Base-by-base conservation (phyloP, 495 filamentous ascomycete genomes). In the Filosporella fistucella region DNA sequence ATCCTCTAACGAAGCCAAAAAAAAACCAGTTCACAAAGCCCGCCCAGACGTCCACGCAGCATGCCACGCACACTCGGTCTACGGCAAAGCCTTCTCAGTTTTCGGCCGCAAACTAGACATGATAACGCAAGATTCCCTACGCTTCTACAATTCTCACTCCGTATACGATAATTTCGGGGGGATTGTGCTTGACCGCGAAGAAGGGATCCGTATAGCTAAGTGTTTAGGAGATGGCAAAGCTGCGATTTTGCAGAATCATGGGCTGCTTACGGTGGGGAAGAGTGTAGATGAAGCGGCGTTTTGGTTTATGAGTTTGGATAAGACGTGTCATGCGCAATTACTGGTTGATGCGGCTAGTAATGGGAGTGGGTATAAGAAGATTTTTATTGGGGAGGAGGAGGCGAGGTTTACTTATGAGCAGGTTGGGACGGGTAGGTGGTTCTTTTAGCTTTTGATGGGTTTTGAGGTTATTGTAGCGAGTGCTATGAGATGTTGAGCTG, bases 241-340 rank as follows among this genome's bases (percentile, higher is more conserved):
- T 24, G 77, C 72, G 8, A 83, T 86, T 35, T 59, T 86, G 11
- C 80, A 84, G 63, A 86, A 86, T 51, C 82, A 86, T 59, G 82
- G 81, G 0, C 64, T 86, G 20, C 58, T 85, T 12, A 85, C 82
- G 14, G 78, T 82, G 1, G 81, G 82, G 4, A 64, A 67, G 10
- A 82, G 73, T 9, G 77, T 86, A 12, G 82, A 85, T 47, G 81
- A 81, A 51, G 82, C 81, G 0, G 82, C 80, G 1, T 84, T 82
- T 53, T 81, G 82, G 67, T 85, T 84, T 52, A 68, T 79, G 17
- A 80, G 76, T 52, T 63, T 86, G 18, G 82, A 86, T 45, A 72
- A 79, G 53, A 77, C 77, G 20, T 86, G 81, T 50, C 79, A 83
- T 35, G 76, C 78, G 8, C 82, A 86, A 57, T 63, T 86, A 21